Percentiles rank a stretch among this genome's conserved stretches.
Evolutionary conservation across 495 filamentous ascomycete genomes (phyloP).

Genomic region (Penicillium cosmopolitanum): DNA sequence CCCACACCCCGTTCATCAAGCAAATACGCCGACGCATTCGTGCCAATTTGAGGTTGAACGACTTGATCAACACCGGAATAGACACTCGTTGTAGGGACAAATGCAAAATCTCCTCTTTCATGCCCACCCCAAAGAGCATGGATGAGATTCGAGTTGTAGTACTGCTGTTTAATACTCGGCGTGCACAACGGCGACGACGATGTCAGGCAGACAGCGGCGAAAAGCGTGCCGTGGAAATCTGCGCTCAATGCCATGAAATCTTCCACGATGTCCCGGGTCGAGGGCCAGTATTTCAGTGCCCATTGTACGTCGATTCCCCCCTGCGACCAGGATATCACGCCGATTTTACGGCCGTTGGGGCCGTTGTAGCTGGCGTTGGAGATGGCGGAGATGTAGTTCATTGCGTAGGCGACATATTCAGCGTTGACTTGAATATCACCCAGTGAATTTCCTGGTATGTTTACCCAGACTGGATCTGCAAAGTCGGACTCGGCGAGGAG

Average conservation of each 20-base stretch:
- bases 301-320: constrained; percentile 50
- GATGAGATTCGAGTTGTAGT: constrained; percentile 42
- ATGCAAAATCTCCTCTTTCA: constrained; percentile 46
- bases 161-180: constrained; percentile 44
- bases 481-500: constrained; percentile 13
- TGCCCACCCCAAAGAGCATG: constrained; percentile 34
- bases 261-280: constrained; percentile 30
- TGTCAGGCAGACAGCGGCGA: constrained; percentile 28
- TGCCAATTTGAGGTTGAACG: constrained; percentile 47
- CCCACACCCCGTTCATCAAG: constrained; percentile 36
- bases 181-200: constrained; percentile 24
- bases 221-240: constrained; percentile 50
- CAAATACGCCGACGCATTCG: constrained; percentile 43
- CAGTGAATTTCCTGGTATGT: constrained; percentile 41
- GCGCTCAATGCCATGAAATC: constrained; percentile 47
- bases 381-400: constrained; percentile 31
- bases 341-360: constrained; percentile 23
- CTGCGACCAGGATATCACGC: constrained; percentile 47
- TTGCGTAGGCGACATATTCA: constrained; percentile 35
- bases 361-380: not conserved
- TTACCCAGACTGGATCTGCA: constrained; percentile 49
- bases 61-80: constrained; percentile 46
- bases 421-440: constrained; percentile 40
- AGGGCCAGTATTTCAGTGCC: constrained; percentile 56
- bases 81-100: constrained; percentile 50